Evolutionary conservation across 768 basidiomycete species (phyloP), one percentile per base, ranked within the genome.

Genomic region (Termitomyces sp.): DNA sequence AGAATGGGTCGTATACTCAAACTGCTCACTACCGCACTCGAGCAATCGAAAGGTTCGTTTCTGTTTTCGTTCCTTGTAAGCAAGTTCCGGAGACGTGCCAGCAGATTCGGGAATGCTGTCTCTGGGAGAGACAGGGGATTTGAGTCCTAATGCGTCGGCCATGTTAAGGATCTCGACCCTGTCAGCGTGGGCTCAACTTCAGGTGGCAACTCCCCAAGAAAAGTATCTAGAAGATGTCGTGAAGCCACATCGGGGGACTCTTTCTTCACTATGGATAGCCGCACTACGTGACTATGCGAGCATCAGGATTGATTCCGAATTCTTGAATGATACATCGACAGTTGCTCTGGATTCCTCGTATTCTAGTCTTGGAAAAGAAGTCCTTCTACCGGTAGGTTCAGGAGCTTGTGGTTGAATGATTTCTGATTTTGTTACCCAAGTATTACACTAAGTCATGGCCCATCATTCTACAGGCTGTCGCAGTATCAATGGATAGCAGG

Each of bases 1-100:
- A 79, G 91, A 56, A 98, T 99, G 96, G 96, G 96, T 0, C 84
- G 96, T 21, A 95, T 98, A 53, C 72, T 98, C 44, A 96, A 91
- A 69, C 75, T 97, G 10, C 73, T 99, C 11, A 96, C 88, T 1
- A 85, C 80, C 7, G 91, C 94, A 0, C 75, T 99, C 32, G 91
- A 94, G 58, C 93, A 95, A 64, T 92, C 90, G 21, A 89, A 92
- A 76, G 89, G 95, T 94, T 41, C 5, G 72, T 42, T 53, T 46
- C 28, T 4, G 25, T 55, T n/a, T 45, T 47, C 19, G 19, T 21
- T 21, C n/a, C 11, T 37, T 16, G 3, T 30, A 16, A 34, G 5
- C 8, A 10, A 30, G 28, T 17, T 28, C 19, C n/a, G 6, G 27
- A 25, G 49, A 28, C 25, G 17, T 17, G 49, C 1, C 37, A 19